These are phyloP conservation scores for Pyrenophora graminea DNA, from an alignment of 2,329 filamentous ascomycete genomes.

Conservation along the genomic window DNA sequence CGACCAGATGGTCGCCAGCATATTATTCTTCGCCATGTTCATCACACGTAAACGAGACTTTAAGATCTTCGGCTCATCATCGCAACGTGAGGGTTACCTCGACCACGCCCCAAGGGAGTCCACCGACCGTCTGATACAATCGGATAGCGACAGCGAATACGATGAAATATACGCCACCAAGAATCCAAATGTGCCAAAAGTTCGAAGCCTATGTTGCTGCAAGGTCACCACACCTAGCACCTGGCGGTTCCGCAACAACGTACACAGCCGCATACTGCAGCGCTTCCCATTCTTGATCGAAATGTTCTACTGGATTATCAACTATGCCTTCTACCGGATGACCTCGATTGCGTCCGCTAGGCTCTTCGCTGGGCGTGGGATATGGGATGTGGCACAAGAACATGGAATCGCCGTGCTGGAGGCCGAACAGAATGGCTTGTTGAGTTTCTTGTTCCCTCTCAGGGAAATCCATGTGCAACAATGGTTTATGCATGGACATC, in stretches of 20 bases:
- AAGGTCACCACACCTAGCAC: slow-evolving; percentile 61
- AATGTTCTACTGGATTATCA: slow-evolving; percentile 75
- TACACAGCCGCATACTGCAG: slow-evolving; percentile 66
- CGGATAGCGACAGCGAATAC: slow-evolving; percentile 46
- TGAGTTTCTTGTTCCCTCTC: slow-evolving; percentile 59
- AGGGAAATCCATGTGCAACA: slow-evolving; percentile 59
- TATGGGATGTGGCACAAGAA: slow-evolving; percentile 61
- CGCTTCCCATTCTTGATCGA: slow-evolving; percentile 72
- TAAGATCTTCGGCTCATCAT: slow-evolving; percentile 45
- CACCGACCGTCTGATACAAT: slow-evolving; percentile 48
- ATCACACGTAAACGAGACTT: slow-evolving; percentile 54
- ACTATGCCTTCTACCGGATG: slow-evolving; percentile 66
- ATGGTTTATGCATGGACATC: slow-evolving; percentile 61
- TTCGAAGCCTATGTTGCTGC: slow-evolving; percentile 57
- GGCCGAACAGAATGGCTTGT: slow-evolving; percentile 57
- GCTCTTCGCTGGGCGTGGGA: slow-evolving; percentile 57
- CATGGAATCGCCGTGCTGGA: slow-evolving; percentile 61
- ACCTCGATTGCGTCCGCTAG: slow-evolving; percentile 58
- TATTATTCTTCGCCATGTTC: slow-evolving; percentile 55
- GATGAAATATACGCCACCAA: slow-evolving; percentile 44
- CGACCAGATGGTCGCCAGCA: slow-evolving; percentile 54
- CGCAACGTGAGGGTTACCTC: slow-evolving; percentile 35
- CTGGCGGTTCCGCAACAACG: slow-evolving; percentile 62
- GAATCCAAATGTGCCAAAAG: slow-evolving; percentile 51
- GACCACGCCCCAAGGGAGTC: slow-evolving; percentile 45